Evolutionary conservation across 805 yeast genomes (phyloP).

Genomic region (Saccharomycopsis fodiens): DNA sequence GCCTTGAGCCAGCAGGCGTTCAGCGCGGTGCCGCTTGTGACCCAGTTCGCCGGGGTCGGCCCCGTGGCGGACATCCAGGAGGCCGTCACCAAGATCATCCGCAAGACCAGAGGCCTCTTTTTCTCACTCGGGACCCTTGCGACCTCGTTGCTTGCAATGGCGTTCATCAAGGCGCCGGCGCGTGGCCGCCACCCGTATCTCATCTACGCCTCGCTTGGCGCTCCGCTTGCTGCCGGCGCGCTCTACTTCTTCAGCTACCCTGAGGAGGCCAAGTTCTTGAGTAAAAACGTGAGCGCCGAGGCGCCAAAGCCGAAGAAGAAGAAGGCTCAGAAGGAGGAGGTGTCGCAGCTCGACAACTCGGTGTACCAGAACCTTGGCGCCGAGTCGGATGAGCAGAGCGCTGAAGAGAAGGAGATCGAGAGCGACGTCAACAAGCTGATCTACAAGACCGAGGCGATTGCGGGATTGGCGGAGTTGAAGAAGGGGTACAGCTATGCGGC

Average conservation of each 20-base stretch:
- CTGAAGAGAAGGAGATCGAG: slow-evolving; percentile 29
- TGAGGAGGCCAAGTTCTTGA: slow-evolving; percentile 26
- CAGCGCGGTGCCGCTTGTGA: slow-evolving; percentile 12
- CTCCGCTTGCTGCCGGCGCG: slow-evolving; percentile 34
- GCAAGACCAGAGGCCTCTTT: slow-evolving; percentile 25
- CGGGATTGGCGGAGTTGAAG: slow-evolving; percentile 29
- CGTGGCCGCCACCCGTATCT: slow-evolving; percentile 66
- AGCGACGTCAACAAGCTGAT: slow-evolving; percentile 37
- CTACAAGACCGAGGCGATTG: slow-evolving; percentile 30
- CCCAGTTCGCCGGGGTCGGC: slow-evolving; percentile 6
- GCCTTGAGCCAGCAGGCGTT: slow-evolving; percentile 31
- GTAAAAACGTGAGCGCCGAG: neutral
- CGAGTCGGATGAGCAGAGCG: slow-evolving; percentile 25
- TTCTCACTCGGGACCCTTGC: slow-evolving; percentile 40
- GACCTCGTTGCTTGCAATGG: slow-evolving; percentile 42
- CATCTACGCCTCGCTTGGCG: slow-evolving; percentile 54
- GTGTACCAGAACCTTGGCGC: slow-evolving; percentile 37
- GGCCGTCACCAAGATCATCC: slow-evolving; percentile 20
- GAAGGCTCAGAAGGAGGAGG: slow-evolving; percentile 26
- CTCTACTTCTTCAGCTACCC: slow-evolving; percentile 25
- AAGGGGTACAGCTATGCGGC: slow-evolving; percentile 35
- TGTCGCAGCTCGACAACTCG: slow-evolving; percentile 39
- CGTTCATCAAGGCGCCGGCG: slow-evolving; percentile 49
- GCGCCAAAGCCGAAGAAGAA: slow-evolving; percentile 22
- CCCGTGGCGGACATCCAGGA: slow-evolving; percentile 9